Percentiles rank a stretch among this genome's conserved stretches.
Evolutionary conservation across 2,329 filamentous ascomycete species (phyloP).

Genomic region (Eutypa lata): DNA sequence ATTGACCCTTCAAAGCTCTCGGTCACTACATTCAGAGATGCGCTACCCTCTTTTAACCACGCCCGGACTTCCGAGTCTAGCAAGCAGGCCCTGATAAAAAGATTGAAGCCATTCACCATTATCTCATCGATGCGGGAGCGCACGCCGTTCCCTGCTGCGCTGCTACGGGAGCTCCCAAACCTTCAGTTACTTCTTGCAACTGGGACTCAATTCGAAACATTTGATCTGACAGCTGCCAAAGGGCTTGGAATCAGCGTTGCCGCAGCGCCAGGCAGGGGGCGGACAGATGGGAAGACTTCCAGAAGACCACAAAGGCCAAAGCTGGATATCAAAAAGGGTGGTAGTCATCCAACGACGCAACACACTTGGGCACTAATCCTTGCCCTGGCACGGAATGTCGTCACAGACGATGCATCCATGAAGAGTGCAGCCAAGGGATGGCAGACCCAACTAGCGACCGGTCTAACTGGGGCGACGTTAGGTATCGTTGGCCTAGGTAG

Average conservation of each 20-base stretch:
- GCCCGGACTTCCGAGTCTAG: constrained; percentile 29
- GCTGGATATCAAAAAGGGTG: constrained; percentile 27
- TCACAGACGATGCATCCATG: constrained; percentile 55
- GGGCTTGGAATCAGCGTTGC: constrained; percentile 48
- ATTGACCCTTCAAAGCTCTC: constrained; percentile 38
- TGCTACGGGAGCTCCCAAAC: constrained; percentile 58
- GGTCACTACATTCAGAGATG: constrained; percentile 8
- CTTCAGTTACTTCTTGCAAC: constrained; percentile 62
- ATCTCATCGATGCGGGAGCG: constrained; percentile 63
- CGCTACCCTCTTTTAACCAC: constrained; percentile 10
- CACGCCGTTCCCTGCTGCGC: constrained; percentile 54
- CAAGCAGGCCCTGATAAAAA: constrained; percentile 44
- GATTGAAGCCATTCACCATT: constrained; percentile 55
- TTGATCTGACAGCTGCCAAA: constrained; percentile 53
- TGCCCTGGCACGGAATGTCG: constrained; percentile 55
- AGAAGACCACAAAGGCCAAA: constrained; percentile 1
- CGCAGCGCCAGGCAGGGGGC: constrained; percentile 41
- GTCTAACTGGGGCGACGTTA: constrained; percentile 57
- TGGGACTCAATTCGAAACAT: constrained; percentile 55
- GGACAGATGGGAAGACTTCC: constrained; percentile 12
- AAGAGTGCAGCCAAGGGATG: constrained; percentile 46
- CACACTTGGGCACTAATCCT: constrained; percentile 56
- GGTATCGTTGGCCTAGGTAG: constrained; percentile 61
- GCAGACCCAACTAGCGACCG: constrained; percentile 56
- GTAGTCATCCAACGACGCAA: constrained; percentile 49